Evolutionary conservation across 139 green algal species (phyloP), one percentile per base, ranked within the genome.

Genomic region (Chlorella sp.): DNA sequence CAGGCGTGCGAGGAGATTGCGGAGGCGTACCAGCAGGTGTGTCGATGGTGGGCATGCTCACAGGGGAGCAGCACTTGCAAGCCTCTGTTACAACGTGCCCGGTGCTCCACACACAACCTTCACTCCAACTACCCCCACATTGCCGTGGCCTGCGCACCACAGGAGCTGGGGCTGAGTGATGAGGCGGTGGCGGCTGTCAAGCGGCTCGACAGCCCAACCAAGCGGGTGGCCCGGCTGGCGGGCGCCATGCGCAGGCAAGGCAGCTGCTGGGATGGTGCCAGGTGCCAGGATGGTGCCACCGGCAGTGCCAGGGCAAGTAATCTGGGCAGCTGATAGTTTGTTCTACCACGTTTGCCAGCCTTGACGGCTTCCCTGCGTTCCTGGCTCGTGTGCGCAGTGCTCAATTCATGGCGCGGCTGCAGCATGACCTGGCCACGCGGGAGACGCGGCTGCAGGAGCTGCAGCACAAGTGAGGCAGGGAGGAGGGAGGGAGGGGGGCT

Each of bases 391-490:
- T 22, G 26, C 82, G 84, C n/a, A 92, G 88, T 3, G 40, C 83
- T 28, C 78, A 89, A 74, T 95, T 95, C 88, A 92, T 95, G 90
- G 60, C 90, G 62, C 89, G 92, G 24, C 93, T 90, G 11, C 76
- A 86, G 36, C 60, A 43, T 2, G 89, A 92, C 56, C 73, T 93
- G 81, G 46, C 38, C 17, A 88, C 87, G 30, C 76, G 91, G 13
- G 83, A 90, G 38, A 64, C n/a, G 24, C 83, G 87, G 34, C 72
- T 90, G 30, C 69, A 84, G 41, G 81, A 93, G 76, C 89, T 93
- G 58, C 87, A 90, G 54, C 64, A 88, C 26, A 84, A 88, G 46
- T 92, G 87, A 82, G 92, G 30, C 9, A 20, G 3, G 56, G 22
- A 20, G 22, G 22, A n/a, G 56, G 13, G 7, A 14, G 56, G 56